Evolutionary conservation across 768 basidiomycete genomes (phyloP).

Genomic region (Phaeotremella skinneri): DNA sequence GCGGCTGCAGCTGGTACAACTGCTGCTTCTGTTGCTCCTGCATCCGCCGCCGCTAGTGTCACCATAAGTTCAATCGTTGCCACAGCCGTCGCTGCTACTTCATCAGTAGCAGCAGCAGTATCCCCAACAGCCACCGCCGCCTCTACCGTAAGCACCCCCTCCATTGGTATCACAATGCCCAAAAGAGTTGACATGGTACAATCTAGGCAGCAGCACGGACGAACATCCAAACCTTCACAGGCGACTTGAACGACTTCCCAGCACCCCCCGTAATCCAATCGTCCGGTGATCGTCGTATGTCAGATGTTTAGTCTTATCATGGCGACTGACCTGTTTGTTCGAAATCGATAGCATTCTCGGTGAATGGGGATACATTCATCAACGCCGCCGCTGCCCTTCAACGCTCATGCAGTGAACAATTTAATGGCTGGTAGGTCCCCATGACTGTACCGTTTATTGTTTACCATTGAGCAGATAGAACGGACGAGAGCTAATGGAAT

Average conservation of each 20-base stretch:
- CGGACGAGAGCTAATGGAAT: too few species aligned
- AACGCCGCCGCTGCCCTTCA: conserved; percentile 58
- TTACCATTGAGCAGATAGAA: too few species aligned
- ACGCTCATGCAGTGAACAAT: conserved; percentile 62
- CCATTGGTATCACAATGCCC: conserved; percentile 10
- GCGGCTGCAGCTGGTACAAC: conserved; percentile 8
- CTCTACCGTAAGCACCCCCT: not conserved
- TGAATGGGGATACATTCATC: conserved; percentile 58
- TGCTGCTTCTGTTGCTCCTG: conserved; percentile 10
- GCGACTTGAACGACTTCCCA: conserved; percentile 39
- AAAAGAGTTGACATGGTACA: conserved; percentile 19
- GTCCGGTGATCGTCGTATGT: conserved; percentile 22
- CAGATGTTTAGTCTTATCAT: conserved; percentile 54
- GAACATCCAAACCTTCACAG: conserved; percentile 61
- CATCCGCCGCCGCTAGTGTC: conserved; percentile 9
- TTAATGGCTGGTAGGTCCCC: conserved; percentile 56
- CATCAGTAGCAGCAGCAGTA: conserved; percentile 10
- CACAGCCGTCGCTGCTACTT: conserved; percentile 14
- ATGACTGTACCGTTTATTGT: too few species aligned
- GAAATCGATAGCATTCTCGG: conserved; percentile 56
- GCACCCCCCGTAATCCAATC: conserved; percentile 20
- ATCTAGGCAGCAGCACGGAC: conserved; percentile 31
- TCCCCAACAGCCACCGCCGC: conserved; percentile 8
- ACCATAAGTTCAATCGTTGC: conserved; percentile 8
- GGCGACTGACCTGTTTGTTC: conserved; percentile 47